Conservation (phyloP, 192 early-diverging fungal genomes). For the Podochytrium sp. region DNA sequence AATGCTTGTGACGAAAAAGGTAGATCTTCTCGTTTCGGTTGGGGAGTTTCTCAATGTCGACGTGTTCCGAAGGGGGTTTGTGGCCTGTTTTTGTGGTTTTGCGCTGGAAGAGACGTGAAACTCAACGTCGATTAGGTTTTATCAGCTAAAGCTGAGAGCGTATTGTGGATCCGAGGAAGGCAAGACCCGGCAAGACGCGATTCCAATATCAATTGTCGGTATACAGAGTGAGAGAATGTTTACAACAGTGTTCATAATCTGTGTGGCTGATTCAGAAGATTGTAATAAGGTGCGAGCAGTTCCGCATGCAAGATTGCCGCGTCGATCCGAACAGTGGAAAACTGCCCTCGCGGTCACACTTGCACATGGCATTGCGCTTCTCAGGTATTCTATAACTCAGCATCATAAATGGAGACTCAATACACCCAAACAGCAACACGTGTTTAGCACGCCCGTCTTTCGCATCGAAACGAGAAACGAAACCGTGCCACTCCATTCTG, state of each 20-base stretch:
- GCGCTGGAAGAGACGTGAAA: background rate
- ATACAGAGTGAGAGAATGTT: background rate
- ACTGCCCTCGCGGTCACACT: conserved; percentile 2
- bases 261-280: background rate
- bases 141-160: background rate
- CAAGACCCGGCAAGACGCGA: background rate
- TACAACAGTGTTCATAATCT: background rate
- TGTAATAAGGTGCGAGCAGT: background rate
- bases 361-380: conserved; percentile 12
- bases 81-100: background rate
- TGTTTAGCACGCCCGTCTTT: background rate
- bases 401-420: background rate
- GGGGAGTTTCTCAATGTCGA: conserved; percentile 26
- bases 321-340: background rate
- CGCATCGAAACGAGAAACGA: background rate
- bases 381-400: background rate
- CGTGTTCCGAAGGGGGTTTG: conserved; percentile 17
- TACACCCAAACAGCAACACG: background rate
- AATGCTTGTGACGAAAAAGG: conserved; percentile 12
- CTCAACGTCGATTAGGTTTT: conserved; percentile 2
- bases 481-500: background rate
- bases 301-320: no score
- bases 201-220: background rate
- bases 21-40: conserved; percentile 13
- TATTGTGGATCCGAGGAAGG: conserved; percentile 10